phyloP scores from a whole-genome alignment of 768 basidiomycete species.

The Leccinum obscurum region DNA sequence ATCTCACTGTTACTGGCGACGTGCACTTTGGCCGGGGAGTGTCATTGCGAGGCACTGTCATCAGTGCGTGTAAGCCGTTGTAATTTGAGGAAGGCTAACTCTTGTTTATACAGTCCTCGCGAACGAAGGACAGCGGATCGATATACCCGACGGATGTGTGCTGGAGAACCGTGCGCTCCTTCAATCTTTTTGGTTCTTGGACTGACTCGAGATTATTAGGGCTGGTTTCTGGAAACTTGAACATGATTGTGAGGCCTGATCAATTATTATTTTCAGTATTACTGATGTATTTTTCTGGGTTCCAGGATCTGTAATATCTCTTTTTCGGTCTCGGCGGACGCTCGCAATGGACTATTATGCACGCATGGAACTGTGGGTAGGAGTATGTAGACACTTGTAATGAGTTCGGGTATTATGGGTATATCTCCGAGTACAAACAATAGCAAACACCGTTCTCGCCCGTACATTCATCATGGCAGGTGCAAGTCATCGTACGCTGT shows the following conservation, averaged over 20 bases:
- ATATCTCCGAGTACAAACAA: conserved; percentile 20
- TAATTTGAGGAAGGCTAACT: neutral
- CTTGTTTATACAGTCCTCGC: conserved; percentile 53
- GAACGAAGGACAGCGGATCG: conserved; percentile 79
- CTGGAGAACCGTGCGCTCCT: conserved; percentile 59
- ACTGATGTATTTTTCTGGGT: neutral
- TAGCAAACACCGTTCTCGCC: conserved; percentile 23
- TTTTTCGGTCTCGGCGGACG: neutral
- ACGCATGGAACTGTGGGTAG: neutral
- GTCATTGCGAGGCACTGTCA: conserved; percentile 86
- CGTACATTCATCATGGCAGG: conserved; percentile 36
- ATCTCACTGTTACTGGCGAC: conserved; percentile 91
- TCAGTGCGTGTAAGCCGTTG: conserved; percentile 44
- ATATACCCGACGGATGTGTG: conserved; percentile 80
- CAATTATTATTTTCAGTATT: neutral
- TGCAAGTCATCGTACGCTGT: conserved; percentile 28
- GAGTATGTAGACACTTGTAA: neutral
- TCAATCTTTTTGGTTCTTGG: neutral
- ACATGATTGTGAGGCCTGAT: conserved; percentile 56
- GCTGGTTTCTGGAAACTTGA: conserved; percentile 81
- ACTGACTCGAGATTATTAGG: conserved; percentile 35
- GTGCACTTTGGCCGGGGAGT: conserved; percentile 88
- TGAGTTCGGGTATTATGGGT: neutral
- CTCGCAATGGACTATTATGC: neutral
- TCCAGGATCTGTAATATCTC: conserved; percentile 11